Base-by-base conservation (phyloP, 2,329 filamentous ascomycete species). In the Cytospora piceicola region DNA sequence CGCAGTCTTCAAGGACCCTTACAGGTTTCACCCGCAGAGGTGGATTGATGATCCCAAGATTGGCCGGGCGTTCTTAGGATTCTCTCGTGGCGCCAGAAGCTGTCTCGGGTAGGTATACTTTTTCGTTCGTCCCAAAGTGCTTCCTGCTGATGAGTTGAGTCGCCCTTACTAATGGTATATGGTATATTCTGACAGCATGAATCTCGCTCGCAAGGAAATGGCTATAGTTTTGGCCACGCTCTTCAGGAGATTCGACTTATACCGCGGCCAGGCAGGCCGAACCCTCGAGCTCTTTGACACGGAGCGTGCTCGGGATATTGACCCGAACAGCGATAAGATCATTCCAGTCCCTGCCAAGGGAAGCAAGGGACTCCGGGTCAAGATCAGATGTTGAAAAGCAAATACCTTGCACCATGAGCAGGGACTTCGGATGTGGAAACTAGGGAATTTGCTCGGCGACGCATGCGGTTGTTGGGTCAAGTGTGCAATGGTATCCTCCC, bases 1-100 rank as follows among this genome's bases (percentile, higher is more conserved):
- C 20, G 67, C 61, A 8, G 63, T 68, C 2, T 75, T 72, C 64
- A 67, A 71, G 9, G 62, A 65, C 15, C 67, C 70, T 4, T 63
- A 69, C 32, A 67, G 69, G 51, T 74, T 72, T 61, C 61, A 58
- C 14, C 72, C 70, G 1, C 70, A 73, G 34, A 63, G 72, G 24
- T 74, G 73, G 66, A 66, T 73, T 3, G 72, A 73, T 36, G 71
- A 74, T 55, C 71, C 70, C 2, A 68, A 68, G 49, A 56, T 72
- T 15, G 36, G 27, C 34, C 34, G 60, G 4, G 20, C 20, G 8
- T 61, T 61, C 22, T 15, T 29, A 12, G 67, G 68, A 1, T 73
- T 73, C 61, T 71, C 72, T 7, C 68, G 69, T 34, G 70, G 71
- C 1, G 51, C 67, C 0, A 67, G 71, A n/a, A 70, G 72, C 51